Conservation (phyloP, 2,329 filamentous ascomycete species). For the Fusarium poae region DNA sequence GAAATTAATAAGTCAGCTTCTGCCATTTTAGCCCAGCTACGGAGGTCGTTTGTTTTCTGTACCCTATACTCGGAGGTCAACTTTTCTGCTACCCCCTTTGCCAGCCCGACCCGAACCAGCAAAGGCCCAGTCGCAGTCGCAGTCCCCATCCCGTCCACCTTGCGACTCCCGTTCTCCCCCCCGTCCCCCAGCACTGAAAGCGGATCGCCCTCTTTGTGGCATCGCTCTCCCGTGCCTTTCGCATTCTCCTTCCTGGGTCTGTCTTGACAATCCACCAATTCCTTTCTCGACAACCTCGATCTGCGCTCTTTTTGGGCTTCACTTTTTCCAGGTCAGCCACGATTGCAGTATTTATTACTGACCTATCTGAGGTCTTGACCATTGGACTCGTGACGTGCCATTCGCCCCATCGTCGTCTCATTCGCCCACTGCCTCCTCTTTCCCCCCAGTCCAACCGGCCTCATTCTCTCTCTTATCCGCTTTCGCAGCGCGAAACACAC, state of each 20-base stretch:
- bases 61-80: not conserved
- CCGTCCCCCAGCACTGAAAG: constrained; percentile 39
- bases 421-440: constrained; percentile 41
- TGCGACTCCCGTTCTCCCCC: constrained; percentile 34
- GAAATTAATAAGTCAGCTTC: not conserved
- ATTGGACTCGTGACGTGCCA: constrained; percentile 47
- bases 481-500: constrained; percentile 49
- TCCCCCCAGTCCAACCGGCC: constrained; percentile 34
- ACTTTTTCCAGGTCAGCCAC: constrained; percentile 34
- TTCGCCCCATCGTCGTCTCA: constrained; percentile 49
- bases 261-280: constrained; percentile 42
- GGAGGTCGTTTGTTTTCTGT: not conserved
- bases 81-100: constrained; percentile 5
- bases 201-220: constrained; percentile 43
- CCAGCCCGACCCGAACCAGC: constrained; percentile 22
- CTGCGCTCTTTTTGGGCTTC: constrained; percentile 43
- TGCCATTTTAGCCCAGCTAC: not conserved
- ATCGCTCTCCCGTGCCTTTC: constrained; percentile 46
- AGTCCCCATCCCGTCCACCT: constrained; percentile 29
- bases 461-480: constrained; percentile 42
- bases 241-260: constrained; percentile 46
- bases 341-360: constrained; percentile 25
- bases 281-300: constrained; percentile 35
- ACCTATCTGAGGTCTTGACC: constrained; percentile 38
- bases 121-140: constrained; percentile 32